phyloP scores from a whole-genome alignment of 2,329 filamentous ascomycete species.

The Hirsutella thompsonii region DNA sequence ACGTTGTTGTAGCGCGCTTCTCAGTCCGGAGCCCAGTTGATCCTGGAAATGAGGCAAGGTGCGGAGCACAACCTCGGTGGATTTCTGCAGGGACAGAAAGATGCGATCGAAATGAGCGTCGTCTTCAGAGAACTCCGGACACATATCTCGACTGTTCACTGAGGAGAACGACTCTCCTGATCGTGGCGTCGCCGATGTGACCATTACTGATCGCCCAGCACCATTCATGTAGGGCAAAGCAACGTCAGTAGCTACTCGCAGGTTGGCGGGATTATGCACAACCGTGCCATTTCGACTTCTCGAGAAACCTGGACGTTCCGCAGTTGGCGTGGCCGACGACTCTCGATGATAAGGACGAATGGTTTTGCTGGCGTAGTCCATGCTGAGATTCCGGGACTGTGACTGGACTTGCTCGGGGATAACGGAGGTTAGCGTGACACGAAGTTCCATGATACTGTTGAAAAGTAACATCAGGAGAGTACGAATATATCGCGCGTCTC shows the following conservation, averaged over 20 bases:
- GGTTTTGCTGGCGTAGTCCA: slow-evolving; percentile 27
- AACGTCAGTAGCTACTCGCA: slow-evolving; percentile 44
- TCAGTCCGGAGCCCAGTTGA: slow-evolving; percentile 52
- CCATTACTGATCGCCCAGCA: slow-evolving; percentile 33
- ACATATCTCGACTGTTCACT: slow-evolving; percentile 28
- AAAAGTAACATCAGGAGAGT: slow-evolving; percentile 51
- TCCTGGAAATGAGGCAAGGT: slow-evolving; percentile 57
- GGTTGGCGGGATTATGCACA: slow-evolving; percentile 37
- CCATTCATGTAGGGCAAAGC: slow-evolving; percentile 33
- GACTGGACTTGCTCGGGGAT: slow-evolving; percentile 12
- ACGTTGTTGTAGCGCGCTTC: slow-evolving; percentile 47
- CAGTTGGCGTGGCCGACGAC: slow-evolving; percentile 38
- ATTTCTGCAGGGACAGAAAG: slow-evolving; percentile 60
- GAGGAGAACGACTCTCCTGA: slow-evolving; percentile 72
- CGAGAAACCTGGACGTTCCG: slow-evolving; percentile 27
- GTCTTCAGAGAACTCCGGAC: slow-evolving; percentile 58
- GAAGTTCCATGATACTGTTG: slow-evolving; percentile 55
- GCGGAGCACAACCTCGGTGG: slow-evolving; percentile 60
- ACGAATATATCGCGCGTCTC: slow-evolving; percentile 53
- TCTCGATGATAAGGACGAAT: slow-evolving; percentile 38
- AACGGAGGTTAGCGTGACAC: slow-evolving; percentile 34
- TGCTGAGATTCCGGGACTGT: slow-evolving; percentile 5
- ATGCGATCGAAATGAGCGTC: slow-evolving; percentile 74
- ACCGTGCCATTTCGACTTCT: slow-evolving; percentile 21
- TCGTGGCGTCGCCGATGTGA: slow-evolving; percentile 56